Base-by-base conservation (phyloP, 2,329 filamentous ascomycete genomes). In the Ceratocystis destructans region DNA sequence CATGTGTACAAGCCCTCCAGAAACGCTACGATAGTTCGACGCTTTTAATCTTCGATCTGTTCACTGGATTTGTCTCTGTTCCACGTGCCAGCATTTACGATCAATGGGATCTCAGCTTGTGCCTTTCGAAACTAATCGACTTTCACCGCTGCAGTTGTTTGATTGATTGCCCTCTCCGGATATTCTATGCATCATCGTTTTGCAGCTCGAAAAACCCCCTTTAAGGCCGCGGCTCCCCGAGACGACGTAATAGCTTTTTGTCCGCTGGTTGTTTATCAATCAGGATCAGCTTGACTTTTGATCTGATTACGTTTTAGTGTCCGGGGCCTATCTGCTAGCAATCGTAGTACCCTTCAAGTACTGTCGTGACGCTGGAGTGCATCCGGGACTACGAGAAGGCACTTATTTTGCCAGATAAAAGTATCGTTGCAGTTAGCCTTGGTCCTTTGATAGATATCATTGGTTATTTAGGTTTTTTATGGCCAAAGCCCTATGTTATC, bases 81-180 rank as follows among this genome's bases (percentile, higher is more conserved):
- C 31, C 7, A 7, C 17, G 41, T 53, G 17, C 46, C 25, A 5
- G 25, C 45, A 48, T 31, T 37, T 25, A 44, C 31, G 66, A 66
- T 68, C 66, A 68, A 68, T 68, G 66, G 62, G 59, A 68, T 59
- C 57, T 62, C 64, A 64, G 59, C 61, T 64, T 48, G 55, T 59
- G 41, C 63, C 64, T 41, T 66, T 66, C 28, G 59, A 68, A 37
- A 66, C 48, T 20, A 64, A 66, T 45, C 61, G 64, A 33, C 66
- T 68, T 33, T 66, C 66, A 37, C 66, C 64, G 10, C 57, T 68
- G 50, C 66, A 68, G 37, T 53, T 68, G 6, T 68, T 68, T 68
- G 66, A 68, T 55, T 68, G 61, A 68, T 66, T 68, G 31, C 37
- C 61, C 45, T 22, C 33, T 50, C 45, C 20, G 62, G 20, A 31